Evolutionary conservation across 163 green algal genomes (phyloP), one percentile per base, ranked within the genome.

Genomic region (Chlorella variabilis): DNA sequence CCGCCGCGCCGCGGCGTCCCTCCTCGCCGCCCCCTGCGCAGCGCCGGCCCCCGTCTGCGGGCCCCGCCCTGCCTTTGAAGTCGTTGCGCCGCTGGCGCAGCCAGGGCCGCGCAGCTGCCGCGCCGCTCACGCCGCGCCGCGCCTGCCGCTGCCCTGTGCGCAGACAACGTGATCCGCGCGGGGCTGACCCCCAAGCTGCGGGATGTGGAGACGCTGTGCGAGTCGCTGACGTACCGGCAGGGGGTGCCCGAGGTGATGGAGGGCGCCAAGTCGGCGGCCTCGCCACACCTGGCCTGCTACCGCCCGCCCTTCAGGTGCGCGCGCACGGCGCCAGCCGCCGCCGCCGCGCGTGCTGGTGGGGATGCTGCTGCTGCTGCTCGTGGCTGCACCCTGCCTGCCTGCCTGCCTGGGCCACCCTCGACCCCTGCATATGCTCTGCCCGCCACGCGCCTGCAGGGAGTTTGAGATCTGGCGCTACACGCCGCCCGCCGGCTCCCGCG

Each of bases 91-190:
- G n/a, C n/a, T n/a, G n/a, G n/a, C n/a, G n/a, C n/a, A n/a, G n/a
- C n/a, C n/a, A n/a, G n/a, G n/a, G n/a, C n/a, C n/a, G n/a, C n/a
- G n/a, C n/a, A n/a, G n/a, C n/a, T n/a, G n/a, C n/a, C n/a, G n/a
- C n/a, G n/a, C n/a, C n/a, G n/a, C n/a, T n/a, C n/a, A n/a, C n/a
- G n/a, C n/a, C n/a, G n/a, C n/a, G n/a, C n/a, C n/a, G n/a, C n/a
- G n/a, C n/a, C n/a, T n/a, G n/a, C n/a, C n/a, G n/a, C 41, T 62
- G 27, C 67, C 41, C n/a, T 7, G 18, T 75, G 41, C 27, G 20
- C 75, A 73, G 97, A 99, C 91, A 99, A 99, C 87, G 97, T 99
- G 38, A 94, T 99, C 42, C 89, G 97, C 2, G 97, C 96, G 21
- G 97, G 97, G 1, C 91, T 99, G 6, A 99, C 97, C 27, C 96